Base-by-base conservation (phyloP, 441 rosid species). In the Gossypium davidsonii region DNA sequence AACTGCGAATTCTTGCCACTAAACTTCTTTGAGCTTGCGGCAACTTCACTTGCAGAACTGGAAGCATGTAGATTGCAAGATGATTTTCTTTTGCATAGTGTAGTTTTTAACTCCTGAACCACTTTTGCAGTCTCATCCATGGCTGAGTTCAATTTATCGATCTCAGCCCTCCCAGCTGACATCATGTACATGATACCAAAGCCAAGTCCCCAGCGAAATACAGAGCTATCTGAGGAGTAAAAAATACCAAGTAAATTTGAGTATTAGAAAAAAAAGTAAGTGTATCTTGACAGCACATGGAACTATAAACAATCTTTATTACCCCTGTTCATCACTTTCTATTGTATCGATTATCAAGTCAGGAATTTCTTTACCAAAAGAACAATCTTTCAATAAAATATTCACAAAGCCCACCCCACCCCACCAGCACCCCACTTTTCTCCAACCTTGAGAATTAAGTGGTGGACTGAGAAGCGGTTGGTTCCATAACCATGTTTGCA, bases 151-250 rank as follows among this genome's bases (percentile, higher is more conserved):
- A 93, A 81, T 82, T 81, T 89, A 77, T 73, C 79, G 69, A 93
- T 84, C 82, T 93, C 93, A 51, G 77, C 76, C 79, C 87, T 89
- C 78, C 87, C 91, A 62, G 94, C 77, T 61, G 97, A 90, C 96
- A 91, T 85, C 85, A 87, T 85, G 80, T 82, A 90, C 90, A 93
- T 83, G 73, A 93, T 86, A 46, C 94, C 96, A 10, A 89, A 77
- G 53, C 97, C 88, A 75, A 93, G 85, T 14, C 91, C 91, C 73
- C 90, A 83, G 23, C 81, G 82, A 84, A 90, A 85, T 51, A 81
- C 75, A 58, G 92, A 83, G 73, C 80, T 73, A 73, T 86, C 98
- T 93, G 80, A 65, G 73, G 74, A 74, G 75, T n/a, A 74, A 39
- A 51, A 71, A 51, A 71, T 21, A 76, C 10, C 42, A 44, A 39